Evolutionary conservation across 345 rosid species (phyloP), one percentile per base, ranked within the genome.

Genomic region (Draba incana): DNA sequence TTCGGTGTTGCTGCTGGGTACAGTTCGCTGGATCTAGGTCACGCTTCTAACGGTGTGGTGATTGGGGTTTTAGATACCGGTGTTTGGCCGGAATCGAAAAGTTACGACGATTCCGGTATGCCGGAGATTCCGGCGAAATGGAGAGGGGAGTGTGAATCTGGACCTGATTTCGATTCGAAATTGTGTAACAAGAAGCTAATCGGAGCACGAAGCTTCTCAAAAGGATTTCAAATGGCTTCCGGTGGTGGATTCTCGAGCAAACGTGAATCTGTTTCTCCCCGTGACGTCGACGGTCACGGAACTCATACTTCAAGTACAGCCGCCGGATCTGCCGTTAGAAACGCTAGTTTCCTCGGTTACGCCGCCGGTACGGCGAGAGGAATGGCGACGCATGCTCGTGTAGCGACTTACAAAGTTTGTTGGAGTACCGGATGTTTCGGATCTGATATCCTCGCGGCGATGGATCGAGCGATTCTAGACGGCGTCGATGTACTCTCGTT

Each of bases 401-500:
- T 92, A 0, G 96, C 98, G 0, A 54, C 86, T 25, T 92, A 92
- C 80, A 92, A 92, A 70, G 97, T 90, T 28, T 92, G 98, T 58
- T 88, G 97, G 96, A 67, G 15, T 14, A 53, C 65, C 0, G 96
- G 93, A 2, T 92, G 98, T 65, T 83, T 85, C 44, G 93, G 84
- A 61, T 84, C 96, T 12, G 97, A 92, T 45, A 86, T 92, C 13
- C 83, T 92, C 3, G 97, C 96, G 1, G 97, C 85, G 4, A 85
- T 92, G 81, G 98, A 92, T 68, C 77, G 68, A 49, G 96, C 98
- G 2, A 78, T 92, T 7, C 38, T 8, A 4, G 97, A 92, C 41
- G 98, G 98, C n/a, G 97, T 90, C 3, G 88, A 92, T 39, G 85
- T 92, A 1, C 85, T 92, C n/a, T 92, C 98, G 0, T 56, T 92